Percentiles rank a stretch among this genome's conserved stretches.
These are phyloP conservation scores for Hanseniaspora guilliermondii DNA, from an alignment of 805 yeast species.

Conservation along the genomic window DNA sequence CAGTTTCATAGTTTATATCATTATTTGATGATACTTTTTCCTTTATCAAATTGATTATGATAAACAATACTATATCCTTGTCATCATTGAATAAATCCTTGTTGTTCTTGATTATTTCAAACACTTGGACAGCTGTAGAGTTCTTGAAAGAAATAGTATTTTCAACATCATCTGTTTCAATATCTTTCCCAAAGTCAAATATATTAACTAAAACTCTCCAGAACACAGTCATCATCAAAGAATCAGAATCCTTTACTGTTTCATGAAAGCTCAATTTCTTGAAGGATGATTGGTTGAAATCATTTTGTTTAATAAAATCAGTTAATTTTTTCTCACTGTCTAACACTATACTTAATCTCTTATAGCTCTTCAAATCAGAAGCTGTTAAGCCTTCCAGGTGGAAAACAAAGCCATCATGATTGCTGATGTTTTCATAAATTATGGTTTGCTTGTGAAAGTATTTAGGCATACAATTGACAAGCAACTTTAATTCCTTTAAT, in stretches of 20 bases:
- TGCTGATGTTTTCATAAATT: not conserved
- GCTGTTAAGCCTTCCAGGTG: not conserved
- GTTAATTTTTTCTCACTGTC: not conserved
- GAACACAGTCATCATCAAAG: slow-evolving; percentile 4
- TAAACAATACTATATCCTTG: not conserved
- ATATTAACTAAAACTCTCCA: not conserved
- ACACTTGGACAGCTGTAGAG: not conserved
- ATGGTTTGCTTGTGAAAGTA: slow-evolving; percentile 12
- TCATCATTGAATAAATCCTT: not conserved
- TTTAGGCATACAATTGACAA: slow-evolving; percentile 9
- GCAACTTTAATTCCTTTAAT: not conserved
- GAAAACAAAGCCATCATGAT: not conserved
- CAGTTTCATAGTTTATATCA: not conserved
- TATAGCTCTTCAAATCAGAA: not conserved
- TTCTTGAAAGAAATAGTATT: not conserved
- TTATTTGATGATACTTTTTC: not conserved
- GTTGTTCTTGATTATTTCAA: not conserved
- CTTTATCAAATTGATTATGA: not conserved
- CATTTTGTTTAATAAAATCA: not conserved
- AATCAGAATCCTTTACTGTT: not conserved
- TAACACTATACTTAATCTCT: not conserved
- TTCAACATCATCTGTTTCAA: not conserved
- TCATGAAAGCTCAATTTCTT: not conserved
- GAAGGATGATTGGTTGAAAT: not conserved
- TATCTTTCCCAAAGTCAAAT: not conserved